phyloP scores from a whole-genome alignment of 1,139 yeast genomes.

The Debaryomycetaceae sp. region DNA sequence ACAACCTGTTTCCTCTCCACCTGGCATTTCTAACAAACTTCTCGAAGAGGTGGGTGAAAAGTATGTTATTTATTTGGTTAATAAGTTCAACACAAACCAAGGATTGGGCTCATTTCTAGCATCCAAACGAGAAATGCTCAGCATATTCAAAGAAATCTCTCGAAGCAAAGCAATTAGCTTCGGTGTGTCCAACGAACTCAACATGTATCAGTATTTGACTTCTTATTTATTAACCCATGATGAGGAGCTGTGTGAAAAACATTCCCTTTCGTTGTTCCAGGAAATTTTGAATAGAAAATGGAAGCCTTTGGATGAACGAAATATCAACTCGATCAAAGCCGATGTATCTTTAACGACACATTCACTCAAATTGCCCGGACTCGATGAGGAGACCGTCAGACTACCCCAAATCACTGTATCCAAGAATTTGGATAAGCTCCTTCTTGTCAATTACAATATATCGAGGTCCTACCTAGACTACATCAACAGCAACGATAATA shows the following conservation, averaged over 20 bases:
- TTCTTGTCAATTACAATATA: constrained; percentile 13
- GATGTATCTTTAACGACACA: neutral
- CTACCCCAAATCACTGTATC: constrained; percentile 1
- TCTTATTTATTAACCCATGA: neutral
- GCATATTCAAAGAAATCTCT: constrained; percentile 3
- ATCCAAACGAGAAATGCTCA: constrained; percentile 9
- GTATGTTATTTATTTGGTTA: constrained; percentile 8
- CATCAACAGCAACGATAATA: neutral
- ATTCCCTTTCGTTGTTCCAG: neutral
- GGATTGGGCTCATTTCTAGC: constrained; percentile 13
- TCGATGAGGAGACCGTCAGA: neutral
- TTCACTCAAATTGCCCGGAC: neutral
- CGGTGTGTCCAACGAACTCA: neutral
- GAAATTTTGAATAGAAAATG: neutral
- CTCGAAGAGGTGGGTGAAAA: constrained; percentile 8
- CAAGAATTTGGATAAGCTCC: constrained; percentile 10
- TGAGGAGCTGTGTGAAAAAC: neutral
- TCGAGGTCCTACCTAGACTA: constrained; percentile 12
- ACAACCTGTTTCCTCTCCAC: neutral
- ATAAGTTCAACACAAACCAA: constrained; percentile 8
- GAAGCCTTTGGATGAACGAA: constrained; percentile 1
- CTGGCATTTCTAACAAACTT: neutral
- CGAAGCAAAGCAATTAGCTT: neutral
- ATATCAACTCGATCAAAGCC: neutral
- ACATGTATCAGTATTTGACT: neutral